phyloP scores from a whole-genome alignment of 2,329 filamentous ascomycete species.

The Didymella exigua region DNA sequence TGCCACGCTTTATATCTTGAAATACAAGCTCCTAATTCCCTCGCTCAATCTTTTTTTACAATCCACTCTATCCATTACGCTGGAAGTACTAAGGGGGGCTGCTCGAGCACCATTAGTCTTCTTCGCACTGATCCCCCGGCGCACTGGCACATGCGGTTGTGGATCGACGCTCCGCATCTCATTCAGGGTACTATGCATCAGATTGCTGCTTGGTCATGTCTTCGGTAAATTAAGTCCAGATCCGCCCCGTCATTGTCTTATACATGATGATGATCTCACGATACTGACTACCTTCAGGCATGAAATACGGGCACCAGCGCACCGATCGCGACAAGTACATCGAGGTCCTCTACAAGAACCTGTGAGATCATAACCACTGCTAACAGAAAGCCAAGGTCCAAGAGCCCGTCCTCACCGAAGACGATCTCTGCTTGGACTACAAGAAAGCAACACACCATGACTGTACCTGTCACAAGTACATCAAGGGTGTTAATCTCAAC shows the following conservation, averaged over 20 bases:
- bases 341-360: not conserved
- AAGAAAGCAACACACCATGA: not conserved
- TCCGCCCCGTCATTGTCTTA: no score
- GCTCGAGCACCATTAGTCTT: conserved; percentile 1
- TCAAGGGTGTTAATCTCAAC: not conserved
- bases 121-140: not conserved
- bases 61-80: conserved; percentile 6
- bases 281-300: not conserved
- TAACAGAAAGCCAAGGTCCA: not conserved
- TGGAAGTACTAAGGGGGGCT: not conserved
- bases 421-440: not conserved
- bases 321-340: conserved; percentile 11
- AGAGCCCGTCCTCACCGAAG: conserved; percentile 1
- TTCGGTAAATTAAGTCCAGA: not conserved
- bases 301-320: conserved; percentile 15
- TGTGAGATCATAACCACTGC: not conserved
- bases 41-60: no score
- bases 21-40: no score
- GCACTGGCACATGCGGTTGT: not conserved
- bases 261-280: no score
- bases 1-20: no score
- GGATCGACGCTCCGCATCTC: not conserved
- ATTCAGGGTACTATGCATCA: not conserved
- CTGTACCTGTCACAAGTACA: not conserved
- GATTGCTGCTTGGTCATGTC: conserved; percentile 1